Percentiles rank a stretch among this genome's conserved stretches.
phyloP scores from a whole-genome alignment of 2,329 filamentous ascomycete genomes.

The Aspergillus niger region DNA sequence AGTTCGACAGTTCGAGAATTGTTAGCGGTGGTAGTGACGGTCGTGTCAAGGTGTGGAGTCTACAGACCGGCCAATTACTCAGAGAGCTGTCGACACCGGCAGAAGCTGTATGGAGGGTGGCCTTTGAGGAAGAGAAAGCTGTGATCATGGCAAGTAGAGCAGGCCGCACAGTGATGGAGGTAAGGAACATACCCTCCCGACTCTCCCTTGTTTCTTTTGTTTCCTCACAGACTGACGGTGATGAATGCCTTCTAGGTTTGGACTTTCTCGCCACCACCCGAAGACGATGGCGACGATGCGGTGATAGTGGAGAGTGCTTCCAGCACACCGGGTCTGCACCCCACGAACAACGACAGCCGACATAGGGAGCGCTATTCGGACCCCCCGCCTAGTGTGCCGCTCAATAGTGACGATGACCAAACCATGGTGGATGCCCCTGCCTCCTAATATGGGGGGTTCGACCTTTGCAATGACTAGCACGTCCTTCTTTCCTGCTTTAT shows the following conservation, averaged over 20 bases:
- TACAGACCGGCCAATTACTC: constrained; percentile 86
- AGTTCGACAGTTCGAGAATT: constrained; percentile 94
- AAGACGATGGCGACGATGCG: constrained; percentile 32
- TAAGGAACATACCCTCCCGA: constrained; percentile 48
- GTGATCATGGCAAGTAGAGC: constrained; percentile 89
- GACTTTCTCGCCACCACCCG: constrained; percentile 80
- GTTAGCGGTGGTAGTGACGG: constrained; percentile 96
- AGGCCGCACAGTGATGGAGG: constrained; percentile 95
- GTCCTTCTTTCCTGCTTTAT: constrained; percentile 16
- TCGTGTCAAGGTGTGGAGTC: constrained; percentile 97
- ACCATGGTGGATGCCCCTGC: constrained; percentile 37
- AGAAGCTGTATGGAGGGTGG: constrained; percentile 95
- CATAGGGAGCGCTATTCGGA: constrained; percentile 34
- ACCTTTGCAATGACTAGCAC: constrained; percentile 17
- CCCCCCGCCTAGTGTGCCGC: constrained; percentile 31
- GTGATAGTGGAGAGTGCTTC: constrained; percentile 35
- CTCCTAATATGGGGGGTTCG: constrained; percentile 12
- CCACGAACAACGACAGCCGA: constrained; percentile 23
- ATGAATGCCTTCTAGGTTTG: constrained; percentile 67
- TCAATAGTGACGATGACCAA: constrained; percentile 34
- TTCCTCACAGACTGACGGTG: constrained; percentile 15
- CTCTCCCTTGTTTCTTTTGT: not conserved
- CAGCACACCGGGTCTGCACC: constrained; percentile 34
- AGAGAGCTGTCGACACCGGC: constrained; percentile 88
- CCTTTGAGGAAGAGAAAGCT: constrained; percentile 97